A percentile compares a stretch with the other conserved stretches of the same genome.
These are phyloP conservation scores for Dactylella cylindrospora DNA, from an alignment of 2,329 filamentous ascomycete species.

Conservation along the genomic window DNA sequence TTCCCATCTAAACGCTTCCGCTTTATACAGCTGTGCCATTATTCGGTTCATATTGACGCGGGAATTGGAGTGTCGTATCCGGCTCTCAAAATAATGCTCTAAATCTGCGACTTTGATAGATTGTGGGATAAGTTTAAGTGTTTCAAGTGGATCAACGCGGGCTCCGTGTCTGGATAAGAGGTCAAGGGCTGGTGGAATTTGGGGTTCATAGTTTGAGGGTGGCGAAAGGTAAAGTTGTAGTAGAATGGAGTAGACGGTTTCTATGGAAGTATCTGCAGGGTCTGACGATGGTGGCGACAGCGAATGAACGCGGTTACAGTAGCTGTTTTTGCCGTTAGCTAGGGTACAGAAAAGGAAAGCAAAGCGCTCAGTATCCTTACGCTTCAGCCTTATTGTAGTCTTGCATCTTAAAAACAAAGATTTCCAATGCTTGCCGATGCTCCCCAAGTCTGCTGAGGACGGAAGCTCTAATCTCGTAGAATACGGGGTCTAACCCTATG, in stretches of 20 bases:
- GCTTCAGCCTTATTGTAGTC: conserved; percentile 90
- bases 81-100: conserved; percentile 85
- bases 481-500: conserved; percentile 66
- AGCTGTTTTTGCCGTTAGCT: conserved; percentile 57
- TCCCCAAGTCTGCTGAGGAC: conserved; percentile 93
- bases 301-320: conserved; percentile 85
- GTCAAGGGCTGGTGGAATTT: conserved; percentile 69
- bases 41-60: conserved; percentile 78
- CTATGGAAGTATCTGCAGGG: conserved; percentile 51
- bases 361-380: conserved; percentile 63
- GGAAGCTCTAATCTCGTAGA: conserved; percentile 86
- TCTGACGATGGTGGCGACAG: conserved; percentile 50
- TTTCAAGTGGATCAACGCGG: conserved; percentile 81
- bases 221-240: conserved; percentile 87
- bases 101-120: conserved; percentile 75
- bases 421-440: conserved; percentile 92
- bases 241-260: conserved; percentile 86
- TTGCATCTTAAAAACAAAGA: conserved; percentile 92
- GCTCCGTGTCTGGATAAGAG: conserved; percentile 92
- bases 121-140: conserved; percentile 80
- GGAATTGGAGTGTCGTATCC: conserved; percentile 82
- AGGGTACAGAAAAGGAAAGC: not conserved
- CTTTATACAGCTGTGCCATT: conserved; percentile 72
- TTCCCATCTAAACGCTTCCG: conserved; percentile 75
- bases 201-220: conserved; percentile 67